Evolutionary conservation across 129 eudicot genomes (phyloP).

Genomic region (Pittosporum tobira): DNA sequence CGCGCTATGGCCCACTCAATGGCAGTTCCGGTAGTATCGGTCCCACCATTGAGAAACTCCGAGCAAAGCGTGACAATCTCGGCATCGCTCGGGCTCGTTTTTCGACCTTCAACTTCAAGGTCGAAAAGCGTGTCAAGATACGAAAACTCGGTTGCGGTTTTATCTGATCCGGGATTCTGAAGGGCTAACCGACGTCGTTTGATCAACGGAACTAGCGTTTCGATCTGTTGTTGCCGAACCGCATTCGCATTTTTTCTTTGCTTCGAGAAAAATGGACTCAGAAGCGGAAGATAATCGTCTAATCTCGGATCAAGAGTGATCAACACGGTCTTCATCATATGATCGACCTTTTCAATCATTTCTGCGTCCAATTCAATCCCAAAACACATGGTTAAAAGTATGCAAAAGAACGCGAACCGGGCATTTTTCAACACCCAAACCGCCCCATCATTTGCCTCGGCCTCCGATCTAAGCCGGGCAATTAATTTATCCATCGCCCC

Average conservation of each 20-base stretch:
- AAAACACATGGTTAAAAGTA: conserved; percentile 69
- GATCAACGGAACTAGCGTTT: conserved; percentile 47
- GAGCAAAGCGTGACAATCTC: conserved; percentile 83
- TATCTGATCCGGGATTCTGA: conserved; percentile 26
- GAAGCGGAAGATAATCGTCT: conserved; percentile 64
- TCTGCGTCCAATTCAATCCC: conserved; percentile 67
- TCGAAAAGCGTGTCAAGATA: conserved; percentile 79
- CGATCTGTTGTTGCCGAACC: conserved; percentile 56
- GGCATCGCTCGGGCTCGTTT: conserved; percentile 32
- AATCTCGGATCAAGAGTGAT: conserved; percentile 60
- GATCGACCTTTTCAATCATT: conserved; percentile 48
- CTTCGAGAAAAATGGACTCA: conserved; percentile 55
- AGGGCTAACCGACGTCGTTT: conserved; percentile 36
- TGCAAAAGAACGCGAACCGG: conserved; percentile 66
- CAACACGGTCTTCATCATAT: conserved; percentile 63
- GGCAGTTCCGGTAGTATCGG: conserved; percentile 87
- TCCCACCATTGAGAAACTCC: conserved; percentile 84
- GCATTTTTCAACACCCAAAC: conserved; percentile 75
- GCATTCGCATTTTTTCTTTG: conserved; percentile 37
- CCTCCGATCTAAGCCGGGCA: conserved; percentile 42
- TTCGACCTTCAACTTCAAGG: conserved; percentile 53
- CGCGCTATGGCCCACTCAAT: conserved; percentile 84
- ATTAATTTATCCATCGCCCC: conserved; percentile 64
- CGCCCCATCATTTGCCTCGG: conserved; percentile 37
- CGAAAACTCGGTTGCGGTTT: conserved; percentile 49